phyloP scores from a whole-genome alignment of 345 rosid species.

The Linum usitatissimum region DNA sequence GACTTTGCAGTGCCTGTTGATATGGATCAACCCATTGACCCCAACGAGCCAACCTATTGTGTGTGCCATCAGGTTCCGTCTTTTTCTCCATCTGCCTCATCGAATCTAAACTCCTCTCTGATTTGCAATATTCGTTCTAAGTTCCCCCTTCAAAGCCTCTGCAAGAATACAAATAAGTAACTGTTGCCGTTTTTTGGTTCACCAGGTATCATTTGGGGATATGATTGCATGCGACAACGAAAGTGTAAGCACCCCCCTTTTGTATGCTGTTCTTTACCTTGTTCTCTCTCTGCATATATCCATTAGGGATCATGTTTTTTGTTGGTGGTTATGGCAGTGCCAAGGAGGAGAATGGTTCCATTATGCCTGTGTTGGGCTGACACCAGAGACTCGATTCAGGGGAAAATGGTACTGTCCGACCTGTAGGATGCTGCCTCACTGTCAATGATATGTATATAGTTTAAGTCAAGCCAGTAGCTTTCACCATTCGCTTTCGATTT shows the following conservation, averaged over 20 bases:
- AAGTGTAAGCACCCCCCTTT: constrained; percentile 46
- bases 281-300: constrained; percentile 3
- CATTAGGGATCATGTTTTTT: neutral
- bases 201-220: constrained; percentile 94
- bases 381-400: constrained; percentile 93
- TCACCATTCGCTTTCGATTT: neutral
- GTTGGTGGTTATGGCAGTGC: constrained; percentile 38
- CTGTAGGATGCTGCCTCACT: constrained; percentile 56
- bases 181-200: constrained; percentile 6
- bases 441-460: constrained; percentile 20
- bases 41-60: constrained; percentile 96
- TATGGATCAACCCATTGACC: constrained; percentile 86
- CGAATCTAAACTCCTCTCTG: neutral
- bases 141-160: neutral
- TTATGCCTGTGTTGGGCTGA: constrained; percentile 89
- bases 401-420: constrained; percentile 99
- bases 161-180: constrained; percentile 3
- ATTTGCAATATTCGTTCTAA: neutral
- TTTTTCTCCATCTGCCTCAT: constrained; percentile 9
- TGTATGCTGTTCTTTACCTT: neutral
- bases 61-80: constrained; percentile 89
- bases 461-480: neutral
- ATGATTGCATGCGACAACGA: constrained; percentile 99
- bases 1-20: constrained; percentile 50
- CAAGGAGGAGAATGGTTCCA: constrained; percentile 99